phyloP scores from a whole-genome alignment of 768 basidiomycete species.

The Boletus pseudo-olivaceus region DNA sequence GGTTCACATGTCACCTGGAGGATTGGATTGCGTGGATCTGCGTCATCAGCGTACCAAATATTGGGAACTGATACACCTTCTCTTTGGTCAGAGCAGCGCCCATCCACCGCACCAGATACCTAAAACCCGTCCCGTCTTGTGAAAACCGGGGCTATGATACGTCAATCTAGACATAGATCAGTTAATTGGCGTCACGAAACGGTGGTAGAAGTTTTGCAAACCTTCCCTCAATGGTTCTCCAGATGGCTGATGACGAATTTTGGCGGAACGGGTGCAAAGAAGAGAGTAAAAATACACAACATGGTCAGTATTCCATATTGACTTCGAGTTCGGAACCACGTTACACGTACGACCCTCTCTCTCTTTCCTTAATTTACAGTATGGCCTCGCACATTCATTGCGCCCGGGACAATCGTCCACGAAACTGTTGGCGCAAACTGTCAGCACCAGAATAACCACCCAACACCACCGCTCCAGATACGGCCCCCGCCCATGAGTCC shows the following conservation, averaged over 20 bases:
- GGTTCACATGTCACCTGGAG: background rate
- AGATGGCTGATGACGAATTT: background rate
- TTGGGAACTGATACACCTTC: background rate
- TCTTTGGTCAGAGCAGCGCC: background rate
- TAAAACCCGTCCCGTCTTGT: background rate
- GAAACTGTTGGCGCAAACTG: background rate
- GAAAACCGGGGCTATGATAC: background rate
- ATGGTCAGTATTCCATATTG: too few species aligned
- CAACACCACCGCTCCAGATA: background rate
- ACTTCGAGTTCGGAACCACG: background rate
- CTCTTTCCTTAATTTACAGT: too few species aligned
- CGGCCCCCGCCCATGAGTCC: background rate
- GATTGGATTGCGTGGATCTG: background rate
- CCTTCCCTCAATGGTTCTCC: background rate
- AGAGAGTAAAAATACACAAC: background rate
- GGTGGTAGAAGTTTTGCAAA: background rate
- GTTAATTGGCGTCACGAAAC: background rate
- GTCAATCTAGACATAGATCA: background rate
- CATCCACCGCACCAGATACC: background rate
- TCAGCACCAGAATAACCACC: background rate
- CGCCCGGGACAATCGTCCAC: background rate
- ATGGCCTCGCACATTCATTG: background rate
- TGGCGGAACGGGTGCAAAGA: background rate
- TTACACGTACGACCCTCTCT: background rate
- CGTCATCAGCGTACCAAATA: background rate